These are phyloP conservation scores for Rhizophagus clarus DNA, from an alignment of 192 early-diverging fungal genomes.

Conservation along the genomic window DNA sequence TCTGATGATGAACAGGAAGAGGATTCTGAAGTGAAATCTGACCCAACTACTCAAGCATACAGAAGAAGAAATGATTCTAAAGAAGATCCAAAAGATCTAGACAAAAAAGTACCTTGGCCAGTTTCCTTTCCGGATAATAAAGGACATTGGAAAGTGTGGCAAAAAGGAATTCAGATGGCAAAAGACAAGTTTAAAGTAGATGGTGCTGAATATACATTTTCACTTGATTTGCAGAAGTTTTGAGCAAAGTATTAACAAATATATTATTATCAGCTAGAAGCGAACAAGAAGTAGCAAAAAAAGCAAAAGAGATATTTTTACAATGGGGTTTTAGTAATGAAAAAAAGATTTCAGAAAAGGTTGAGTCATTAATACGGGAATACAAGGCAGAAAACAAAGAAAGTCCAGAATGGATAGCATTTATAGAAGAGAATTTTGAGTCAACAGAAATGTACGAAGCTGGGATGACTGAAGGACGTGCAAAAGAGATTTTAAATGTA, in stretches of 20 bases:
- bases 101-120: constrained; percentile 22
- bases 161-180: constrained; percentile 29
- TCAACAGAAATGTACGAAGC: background rate
- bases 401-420: background rate
- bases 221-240: too few species aligned
- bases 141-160: constrained; percentile 4
- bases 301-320: background rate
- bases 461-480: constrained; percentile 15
- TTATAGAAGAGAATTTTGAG: background rate
- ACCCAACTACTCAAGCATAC: too few species aligned
- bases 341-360: background rate
- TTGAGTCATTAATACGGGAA: background rate
- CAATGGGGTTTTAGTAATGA: background rate
- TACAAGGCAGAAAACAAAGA: constrained; percentile 18
- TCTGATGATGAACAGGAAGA: too few species aligned
- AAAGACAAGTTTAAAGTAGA: too few species aligned
- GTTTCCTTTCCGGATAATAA: constrained; percentile 23
- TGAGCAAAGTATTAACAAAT: background rate
- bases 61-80: too few species aligned
- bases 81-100: constrained; percentile 11
- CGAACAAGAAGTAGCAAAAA: background rate
- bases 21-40: too few species aligned
- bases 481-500: constrained; percentile 20
- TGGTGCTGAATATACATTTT: too few species aligned
- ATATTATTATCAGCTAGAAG: background rate